Conservation (phyloP, 1,139 yeast species). For the Yamadazyma trypodendri region DNA sequence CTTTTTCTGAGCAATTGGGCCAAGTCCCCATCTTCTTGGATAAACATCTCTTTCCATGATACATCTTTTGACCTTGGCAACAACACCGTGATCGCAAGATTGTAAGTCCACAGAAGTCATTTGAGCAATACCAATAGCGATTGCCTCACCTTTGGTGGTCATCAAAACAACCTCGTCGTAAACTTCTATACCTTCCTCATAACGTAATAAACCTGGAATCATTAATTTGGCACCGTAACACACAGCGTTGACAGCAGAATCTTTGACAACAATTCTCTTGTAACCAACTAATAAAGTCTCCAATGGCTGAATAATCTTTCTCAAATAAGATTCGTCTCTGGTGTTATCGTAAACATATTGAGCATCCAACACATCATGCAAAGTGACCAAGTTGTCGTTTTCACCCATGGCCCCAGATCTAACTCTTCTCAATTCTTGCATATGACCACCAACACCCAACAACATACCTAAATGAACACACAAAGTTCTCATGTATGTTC, state of each 20-base stretch:
- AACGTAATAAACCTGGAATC: constrained; percentile 97
- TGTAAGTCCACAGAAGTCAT: constrained; percentile 98
- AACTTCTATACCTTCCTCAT: constrained; percentile 96
- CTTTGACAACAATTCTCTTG: constrained; percentile 97
- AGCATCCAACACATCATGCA: constrained; percentile 96
- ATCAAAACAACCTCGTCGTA: constrained; percentile 97
- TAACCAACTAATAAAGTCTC: constrained; percentile 92
- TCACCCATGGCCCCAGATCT: constrained; percentile 96
- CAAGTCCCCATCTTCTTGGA: constrained; percentile 99
- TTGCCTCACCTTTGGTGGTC: constrained; percentile 99
- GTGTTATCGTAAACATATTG: constrained; percentile 98
- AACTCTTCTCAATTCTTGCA: constrained; percentile 99
- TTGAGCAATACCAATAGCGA: constrained; percentile 97
- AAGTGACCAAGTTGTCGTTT: constrained; percentile 86
- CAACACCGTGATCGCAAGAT: constrained; percentile 97
- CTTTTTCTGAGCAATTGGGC: constrained; percentile 98
- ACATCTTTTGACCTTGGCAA: constrained; percentile 97
- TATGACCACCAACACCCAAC: constrained; percentile 98
- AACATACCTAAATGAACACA: constrained; percentile 99
- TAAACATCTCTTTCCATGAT: constrained; percentile 99
- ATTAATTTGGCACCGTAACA: constrained; percentile 98
- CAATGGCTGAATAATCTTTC: constrained; percentile 92
- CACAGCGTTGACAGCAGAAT: constrained; percentile 96
- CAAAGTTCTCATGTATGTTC: constrained; percentile 98
- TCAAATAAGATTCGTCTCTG: constrained; percentile 91